Evolutionary conservation across 2,329 filamentous ascomycete genomes (phyloP), one percentile per base, ranked within the genome.

Genomic region (Claviceps humidiphila): DNA sequence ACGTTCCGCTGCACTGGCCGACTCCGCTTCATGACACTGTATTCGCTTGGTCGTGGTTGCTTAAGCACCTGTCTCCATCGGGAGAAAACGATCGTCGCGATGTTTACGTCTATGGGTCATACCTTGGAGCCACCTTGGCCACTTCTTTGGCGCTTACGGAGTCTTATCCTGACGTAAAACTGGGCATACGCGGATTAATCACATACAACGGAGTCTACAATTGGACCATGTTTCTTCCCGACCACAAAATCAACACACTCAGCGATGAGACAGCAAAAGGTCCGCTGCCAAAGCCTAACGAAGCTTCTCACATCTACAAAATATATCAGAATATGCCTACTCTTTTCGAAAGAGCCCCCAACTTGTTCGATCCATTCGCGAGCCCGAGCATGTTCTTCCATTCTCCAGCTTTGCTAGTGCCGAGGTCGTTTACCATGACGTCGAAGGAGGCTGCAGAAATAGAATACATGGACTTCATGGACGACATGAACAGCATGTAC

Each of bases 191-290:
- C 9, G 79, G 79, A 7, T 63, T 81, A 37, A 65, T 79, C 16
- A 72, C 74, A 7, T 75, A 75, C 63, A 80, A 84, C 57, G 80
- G 78, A 43, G 71, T 84, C 53, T 84, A 80, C 65, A 76, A 84
- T 66, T 84, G 80, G 81, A 80, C 78, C 53, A 76, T 71, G 62
- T 78, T 82, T 54, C 69, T 80, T 11, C 75, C 75, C 0, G 71
- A 75, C 56, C 75, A 81, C 53, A 70, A 68, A 6, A 63, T 72
- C 55, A 72, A 78, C 57, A 59, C 58, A 1, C 50, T 56, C 9
- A 60, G 54, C 30, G 52, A 47, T 13, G 51, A 43, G 16, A 62
- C 58, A 50, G 53, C 40, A 11, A 22, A 50, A 8, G 52, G 59
- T 8, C 50, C 59, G 9, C 50, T 58, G 4, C 53, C 53, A 4